Percentiles rank a stretch among this genome's conserved stretches.
Conservation (phyloP, 345 rosid species). For the Litchi chinensis region DNA sequence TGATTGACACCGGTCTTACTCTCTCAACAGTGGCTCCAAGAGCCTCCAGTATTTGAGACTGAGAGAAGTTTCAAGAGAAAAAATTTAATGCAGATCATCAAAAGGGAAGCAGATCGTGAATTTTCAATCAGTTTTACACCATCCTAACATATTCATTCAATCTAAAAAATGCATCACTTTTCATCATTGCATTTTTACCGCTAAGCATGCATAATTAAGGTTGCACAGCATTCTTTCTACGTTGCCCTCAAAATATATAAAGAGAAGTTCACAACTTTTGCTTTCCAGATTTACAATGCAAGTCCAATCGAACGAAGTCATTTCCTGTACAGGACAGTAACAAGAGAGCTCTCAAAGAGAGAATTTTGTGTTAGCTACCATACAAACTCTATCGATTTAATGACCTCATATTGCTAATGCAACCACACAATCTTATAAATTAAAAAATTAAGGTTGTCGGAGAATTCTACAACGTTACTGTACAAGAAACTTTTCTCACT, state of each 20-base stretch:
- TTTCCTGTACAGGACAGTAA: background rate
- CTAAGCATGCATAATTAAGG: background rate
- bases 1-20: constrained; percentile 91
- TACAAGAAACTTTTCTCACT: background rate
- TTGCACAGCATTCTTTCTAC: background rate
- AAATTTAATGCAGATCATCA: constrained; percentile 2
- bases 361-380: background rate
- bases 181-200: background rate
- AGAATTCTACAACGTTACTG: background rate
- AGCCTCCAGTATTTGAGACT: constrained; percentile 95
- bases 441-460: background rate
- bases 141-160: background rate
- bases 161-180: background rate
- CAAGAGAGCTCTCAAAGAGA: background rate
- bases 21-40: constrained; percentile 94
- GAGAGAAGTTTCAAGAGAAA: constrained; percentile 21
- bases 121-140: background rate
- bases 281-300: background rate
- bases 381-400: background rate
- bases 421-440: background rate
- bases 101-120: background rate
- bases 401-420: background rate
- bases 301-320: no score
- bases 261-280: background rate
- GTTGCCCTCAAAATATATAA: background rate